Percentiles rank a stretch among this genome's conserved stretches.
These are phyloP conservation scores for Oryza coarctata DNA, from an alignment of 176 grass and related monocot genomes.

Conservation along the genomic window DNA sequence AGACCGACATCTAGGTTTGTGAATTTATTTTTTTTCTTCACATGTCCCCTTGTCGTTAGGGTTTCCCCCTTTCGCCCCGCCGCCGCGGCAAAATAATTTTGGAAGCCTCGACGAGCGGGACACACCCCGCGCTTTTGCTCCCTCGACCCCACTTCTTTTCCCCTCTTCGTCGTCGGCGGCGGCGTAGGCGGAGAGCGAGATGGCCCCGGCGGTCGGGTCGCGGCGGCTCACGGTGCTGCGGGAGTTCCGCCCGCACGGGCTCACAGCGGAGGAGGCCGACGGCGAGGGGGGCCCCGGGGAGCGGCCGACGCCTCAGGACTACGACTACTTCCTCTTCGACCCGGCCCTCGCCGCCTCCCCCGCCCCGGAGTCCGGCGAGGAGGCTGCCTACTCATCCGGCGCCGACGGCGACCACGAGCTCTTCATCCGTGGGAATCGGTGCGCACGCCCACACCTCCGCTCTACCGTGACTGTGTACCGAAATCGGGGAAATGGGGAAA, in stretches of 20 bases:
- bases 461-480: background rate
- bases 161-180: background rate
- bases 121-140: background rate
- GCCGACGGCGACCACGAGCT: conserved; percentile 90
- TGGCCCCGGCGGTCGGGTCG: conserved; percentile 45
- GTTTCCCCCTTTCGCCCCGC: background rate
- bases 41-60: background rate
- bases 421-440: conserved; percentile 90
- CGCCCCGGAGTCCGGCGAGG: conserved; percentile 16
- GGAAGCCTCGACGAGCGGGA: background rate
- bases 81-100: background rate
- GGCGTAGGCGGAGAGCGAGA: background rate
- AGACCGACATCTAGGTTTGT: too few species aligned
- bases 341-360: conserved; percentile 49
- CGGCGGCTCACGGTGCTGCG: conserved; percentile 69
- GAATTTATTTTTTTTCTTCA: background rate
- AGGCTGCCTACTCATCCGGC: conserved; percentile 30
- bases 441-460: background rate
- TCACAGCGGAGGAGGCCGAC: conserved; percentile 64
- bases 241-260: conserved; percentile 82
- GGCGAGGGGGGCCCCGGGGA: conserved; percentile 45
- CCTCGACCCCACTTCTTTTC: background rate
- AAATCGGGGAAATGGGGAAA: background rate
- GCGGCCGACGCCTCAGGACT: conserved; percentile 47
- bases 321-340: conserved; percentile 82